A percentile compares a stretch with the other conserved stretches of the same genome.
Conservation (phyloP, 495 filamentous ascomycete genomes). For the Podospora conica region DNA sequence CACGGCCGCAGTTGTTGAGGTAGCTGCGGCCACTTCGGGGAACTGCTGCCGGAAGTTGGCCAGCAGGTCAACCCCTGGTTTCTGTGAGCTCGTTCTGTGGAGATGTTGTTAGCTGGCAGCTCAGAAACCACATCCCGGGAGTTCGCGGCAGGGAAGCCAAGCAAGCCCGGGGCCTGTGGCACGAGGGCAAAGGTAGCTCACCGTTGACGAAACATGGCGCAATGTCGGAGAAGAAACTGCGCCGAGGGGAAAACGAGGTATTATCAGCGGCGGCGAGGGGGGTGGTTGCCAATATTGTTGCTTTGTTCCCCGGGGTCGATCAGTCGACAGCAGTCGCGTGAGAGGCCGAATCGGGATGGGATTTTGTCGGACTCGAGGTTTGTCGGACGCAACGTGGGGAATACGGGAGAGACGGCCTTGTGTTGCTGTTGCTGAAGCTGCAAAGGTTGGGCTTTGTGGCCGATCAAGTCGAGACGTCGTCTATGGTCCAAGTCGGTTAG, state of each 20-base stretch:
- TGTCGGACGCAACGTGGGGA: neutral
- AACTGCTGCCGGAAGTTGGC: constrained; percentile 77
- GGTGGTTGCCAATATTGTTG: neutral
- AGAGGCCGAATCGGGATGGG: neutral
- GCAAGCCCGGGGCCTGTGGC: neutral
- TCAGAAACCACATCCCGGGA: neutral
- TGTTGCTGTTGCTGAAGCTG: neutral
- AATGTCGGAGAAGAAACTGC: neutral
- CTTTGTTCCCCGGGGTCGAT: neutral
- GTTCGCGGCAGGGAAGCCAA: neutral
- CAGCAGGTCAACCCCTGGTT: constrained; percentile 79
- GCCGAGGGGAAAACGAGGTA: neutral
- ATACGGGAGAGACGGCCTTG: neutral
- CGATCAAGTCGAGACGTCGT: neutral
- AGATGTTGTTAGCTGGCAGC: constrained; percentile 21
- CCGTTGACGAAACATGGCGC: constrained; percentile 37
- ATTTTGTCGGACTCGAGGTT: constrained; percentile 5
- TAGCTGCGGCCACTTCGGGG: constrained; percentile 50
- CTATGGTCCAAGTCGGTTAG: neutral
- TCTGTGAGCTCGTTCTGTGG: constrained; percentile 72
- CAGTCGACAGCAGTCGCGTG: neutral
- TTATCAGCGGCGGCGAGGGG: neutral
- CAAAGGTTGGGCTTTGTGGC: neutral
- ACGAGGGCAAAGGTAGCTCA: constrained; percentile 12
- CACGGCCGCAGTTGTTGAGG: constrained; percentile 28